Percentiles rank a stretch among this genome's conserved stretches.
These are phyloP conservation scores for Solanum hybrid DNA, from an alignment of 305 asterid genomes.

Conservation along the genomic window DNA sequence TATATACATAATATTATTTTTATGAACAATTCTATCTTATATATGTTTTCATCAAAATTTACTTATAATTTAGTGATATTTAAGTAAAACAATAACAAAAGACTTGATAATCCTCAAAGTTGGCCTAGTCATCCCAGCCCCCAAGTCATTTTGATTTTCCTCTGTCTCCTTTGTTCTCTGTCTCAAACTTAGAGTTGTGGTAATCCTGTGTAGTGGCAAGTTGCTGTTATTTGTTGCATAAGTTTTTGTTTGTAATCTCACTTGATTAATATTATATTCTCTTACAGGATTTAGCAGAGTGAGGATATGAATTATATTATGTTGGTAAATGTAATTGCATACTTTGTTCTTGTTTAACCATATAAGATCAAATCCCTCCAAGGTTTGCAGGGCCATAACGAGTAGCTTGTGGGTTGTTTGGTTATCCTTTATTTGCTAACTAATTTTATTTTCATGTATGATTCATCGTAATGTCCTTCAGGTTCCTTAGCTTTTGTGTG, in stretches of 20 bases:
- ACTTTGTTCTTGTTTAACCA: neutral
- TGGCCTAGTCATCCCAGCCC: neutral
- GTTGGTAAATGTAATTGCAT: neutral
- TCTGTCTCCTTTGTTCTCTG: neutral
- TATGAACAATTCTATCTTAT: no score
- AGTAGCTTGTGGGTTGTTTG: neutral
- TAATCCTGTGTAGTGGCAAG: neutral
- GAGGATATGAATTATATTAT: neutral
- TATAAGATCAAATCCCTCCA: neutral
- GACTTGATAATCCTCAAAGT: neutral
- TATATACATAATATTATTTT: no score
- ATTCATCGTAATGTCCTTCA: neutral
- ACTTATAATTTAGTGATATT: no score
- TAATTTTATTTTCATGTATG: neutral
- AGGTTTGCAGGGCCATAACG: neutral
- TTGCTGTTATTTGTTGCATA: neutral
- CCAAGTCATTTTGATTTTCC: neutral
- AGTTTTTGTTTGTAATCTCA: neutral
- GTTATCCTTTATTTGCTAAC: neutral
- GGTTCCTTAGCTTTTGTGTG: neutral
- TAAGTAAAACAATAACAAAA: neutral
- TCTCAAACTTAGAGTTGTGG: neutral
- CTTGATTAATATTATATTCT: no score
- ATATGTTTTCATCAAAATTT: neutral
- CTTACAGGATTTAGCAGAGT: neutral